These are phyloP conservation scores for Mycena epipterygia DNA, from an alignment of 768 basidiomycete genomes.

Conservation along the genomic window DNA sequence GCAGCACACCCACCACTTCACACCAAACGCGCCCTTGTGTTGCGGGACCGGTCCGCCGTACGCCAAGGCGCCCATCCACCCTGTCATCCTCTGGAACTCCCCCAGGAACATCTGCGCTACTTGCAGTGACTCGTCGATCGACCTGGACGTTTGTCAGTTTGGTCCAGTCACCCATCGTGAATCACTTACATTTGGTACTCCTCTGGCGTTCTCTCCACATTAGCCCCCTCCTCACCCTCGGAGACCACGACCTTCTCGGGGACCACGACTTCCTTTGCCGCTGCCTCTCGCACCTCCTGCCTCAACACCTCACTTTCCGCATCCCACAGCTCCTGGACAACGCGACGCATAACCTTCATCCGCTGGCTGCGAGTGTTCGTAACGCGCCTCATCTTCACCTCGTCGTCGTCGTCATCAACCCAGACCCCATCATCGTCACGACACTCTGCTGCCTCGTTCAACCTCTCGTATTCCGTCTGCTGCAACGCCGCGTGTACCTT, in stretches of 20 bases:
- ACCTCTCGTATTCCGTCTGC: background rate
- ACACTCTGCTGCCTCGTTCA: conserved; percentile 8
- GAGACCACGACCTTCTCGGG: background rate
- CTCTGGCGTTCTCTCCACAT: background rate
- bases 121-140: background rate
- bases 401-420: conserved; percentile 13
- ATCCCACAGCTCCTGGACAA: background rate
- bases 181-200: conserved; percentile 5
- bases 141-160: background rate
- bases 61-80: background rate
- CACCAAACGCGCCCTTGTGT: background rate
- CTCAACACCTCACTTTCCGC: background rate
- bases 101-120: background rate
- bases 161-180: background rate
- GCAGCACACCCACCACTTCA: conserved; percentile 9
- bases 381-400: background rate
- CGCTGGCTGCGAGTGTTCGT: background rate
- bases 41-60: conserved; percentile 9
- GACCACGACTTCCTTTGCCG: background rate
- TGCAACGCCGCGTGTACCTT: background rate
- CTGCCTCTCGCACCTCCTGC: background rate
- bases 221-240: background rate
- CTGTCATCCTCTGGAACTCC: conserved; percentile 4
- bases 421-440: conserved; percentile 15
- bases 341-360: background rate